phyloP scores from a whole-genome alignment of 2,329 filamentous ascomycete species.

The Xylaria sp. region DNA sequence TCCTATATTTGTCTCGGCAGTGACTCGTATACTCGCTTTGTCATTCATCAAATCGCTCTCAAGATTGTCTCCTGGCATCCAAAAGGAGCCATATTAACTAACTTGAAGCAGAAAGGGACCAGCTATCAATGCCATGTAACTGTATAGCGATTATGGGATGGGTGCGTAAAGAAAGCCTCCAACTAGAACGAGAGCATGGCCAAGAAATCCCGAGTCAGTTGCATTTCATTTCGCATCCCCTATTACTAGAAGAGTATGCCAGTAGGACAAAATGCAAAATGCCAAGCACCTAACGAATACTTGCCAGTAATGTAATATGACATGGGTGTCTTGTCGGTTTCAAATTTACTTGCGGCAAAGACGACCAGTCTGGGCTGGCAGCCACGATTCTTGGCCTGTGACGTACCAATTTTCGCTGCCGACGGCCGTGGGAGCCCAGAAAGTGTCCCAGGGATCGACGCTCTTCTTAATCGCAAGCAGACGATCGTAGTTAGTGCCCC shows the following conservation, averaged over 20 bases:
- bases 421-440: conserved; percentile 44
- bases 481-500: conserved; percentile 40
- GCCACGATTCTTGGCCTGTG: conserved; percentile 38
- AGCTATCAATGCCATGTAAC: neutral
- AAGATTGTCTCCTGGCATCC: neutral
- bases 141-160: neutral
- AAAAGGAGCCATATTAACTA: no score
- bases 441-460: conserved; percentile 41
- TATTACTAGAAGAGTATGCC: conserved; percentile 16
- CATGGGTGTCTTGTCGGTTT: no score
- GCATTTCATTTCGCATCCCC: neutral
- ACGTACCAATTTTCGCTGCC: conserved; percentile 42
- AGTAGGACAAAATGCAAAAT: no score
- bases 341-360: conserved; percentile 37
- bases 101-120: neutral
- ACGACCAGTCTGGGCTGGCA: conserved; percentile 40
- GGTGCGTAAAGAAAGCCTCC: conserved; percentile 2
- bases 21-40: neutral
- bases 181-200: neutral
- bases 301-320: no score
- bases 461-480: conserved; percentile 40
- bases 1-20: neutral
- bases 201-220: neutral
- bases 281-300: no score
- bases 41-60: neutral